Conservation (phyloP, 257 asterid species). For the Solanum tarapatanum region DNA sequence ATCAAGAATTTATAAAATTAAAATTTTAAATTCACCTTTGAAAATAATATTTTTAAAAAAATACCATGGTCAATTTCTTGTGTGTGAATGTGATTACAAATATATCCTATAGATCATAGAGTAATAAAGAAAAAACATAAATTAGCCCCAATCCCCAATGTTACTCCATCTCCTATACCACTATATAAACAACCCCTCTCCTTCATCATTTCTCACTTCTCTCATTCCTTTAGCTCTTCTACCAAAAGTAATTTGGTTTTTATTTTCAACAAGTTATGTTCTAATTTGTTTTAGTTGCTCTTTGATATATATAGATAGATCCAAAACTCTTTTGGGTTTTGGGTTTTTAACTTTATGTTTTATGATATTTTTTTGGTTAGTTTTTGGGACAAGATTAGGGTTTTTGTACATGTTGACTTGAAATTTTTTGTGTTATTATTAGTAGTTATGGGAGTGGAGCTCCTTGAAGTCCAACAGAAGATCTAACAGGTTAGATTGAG, state of each 20-base stretch:
- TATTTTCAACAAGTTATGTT: too few relatives aligned
- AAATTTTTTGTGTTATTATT: not conserved
- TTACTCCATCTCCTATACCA: slow-evolving; percentile 9
- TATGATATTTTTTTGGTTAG: not conserved
- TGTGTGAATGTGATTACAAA: not conserved
- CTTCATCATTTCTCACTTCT: not conserved
- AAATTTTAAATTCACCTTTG: not conserved
- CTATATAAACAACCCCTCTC: slow-evolving; percentile 20
- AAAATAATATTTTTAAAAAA: not conserved
- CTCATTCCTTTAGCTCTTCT: not conserved
- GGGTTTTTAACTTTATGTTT: too few relatives aligned
- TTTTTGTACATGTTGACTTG: not conserved
- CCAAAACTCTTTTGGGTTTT: not conserved
- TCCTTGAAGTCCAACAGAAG: slow-evolving; percentile 92
- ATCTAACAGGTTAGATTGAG: slow-evolving; percentile 48
- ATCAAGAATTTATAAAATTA: not conserved
- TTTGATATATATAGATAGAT: not conserved
- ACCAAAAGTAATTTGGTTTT: too few relatives aligned
- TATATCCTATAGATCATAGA: not conserved
- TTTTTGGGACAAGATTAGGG: not conserved
- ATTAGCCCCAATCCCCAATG: not conserved
- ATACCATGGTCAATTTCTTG: not conserved
- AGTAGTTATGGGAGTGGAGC: slow-evolving; percentile 50
- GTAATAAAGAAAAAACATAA: not conserved
- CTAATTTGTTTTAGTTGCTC: not conserved